Evolutionary conservation across 2,329 filamentous ascomycete species (phyloP), one percentile per base, ranked within the genome.

Genomic region (Ophiostoma pallidulum): DNA sequence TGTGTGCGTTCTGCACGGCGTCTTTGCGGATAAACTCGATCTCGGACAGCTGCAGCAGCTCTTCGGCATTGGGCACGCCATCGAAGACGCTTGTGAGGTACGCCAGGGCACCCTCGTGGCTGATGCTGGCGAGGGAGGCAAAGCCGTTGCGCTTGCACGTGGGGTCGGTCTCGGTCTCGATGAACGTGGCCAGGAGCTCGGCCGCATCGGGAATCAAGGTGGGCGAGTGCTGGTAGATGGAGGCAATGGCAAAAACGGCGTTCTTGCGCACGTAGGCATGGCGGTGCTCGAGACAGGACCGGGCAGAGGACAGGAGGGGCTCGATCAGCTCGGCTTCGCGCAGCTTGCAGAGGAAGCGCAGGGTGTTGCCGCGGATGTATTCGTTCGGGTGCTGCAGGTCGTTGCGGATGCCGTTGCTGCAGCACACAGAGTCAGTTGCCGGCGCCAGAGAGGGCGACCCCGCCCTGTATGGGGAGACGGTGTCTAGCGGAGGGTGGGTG

Each of bases 121-220:
- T 92, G 60, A 98, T 95, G 58, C 81, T 86, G 55, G 86, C 78
- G 39, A 98, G 75, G 10, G 92, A 90, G 32, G 89, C 89, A 63
- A 98, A 97, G 8, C 91, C 92, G 66, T 98, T 98, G 61, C 92
- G 80, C 76, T 96, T 97, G 80, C 91, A 97, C 24, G 92, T 97
- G 44, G 86, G 80, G 62, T 98, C 92, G 58, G 78, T 94, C 69
- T 98, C 92, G 47, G 81, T 79, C 57, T 91, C 86, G 51, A 98
- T 75, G 74, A 98, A 98, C 16, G 81, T 78, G 49, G 87, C 79
- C 54, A 98, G 84, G 51, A 98, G 80, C 59, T 98, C 92, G 45
- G 92, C 82, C 24, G 92, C 92, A 67, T 98, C 92, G 37, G 92
- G 92, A 60, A 98, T 96, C 45, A 98, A 77, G 51, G 84, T 80